Evolutionary conservation across 495 filamentous ascomycete species (phyloP).

Genomic region (Daldinia bambusicola): DNA sequence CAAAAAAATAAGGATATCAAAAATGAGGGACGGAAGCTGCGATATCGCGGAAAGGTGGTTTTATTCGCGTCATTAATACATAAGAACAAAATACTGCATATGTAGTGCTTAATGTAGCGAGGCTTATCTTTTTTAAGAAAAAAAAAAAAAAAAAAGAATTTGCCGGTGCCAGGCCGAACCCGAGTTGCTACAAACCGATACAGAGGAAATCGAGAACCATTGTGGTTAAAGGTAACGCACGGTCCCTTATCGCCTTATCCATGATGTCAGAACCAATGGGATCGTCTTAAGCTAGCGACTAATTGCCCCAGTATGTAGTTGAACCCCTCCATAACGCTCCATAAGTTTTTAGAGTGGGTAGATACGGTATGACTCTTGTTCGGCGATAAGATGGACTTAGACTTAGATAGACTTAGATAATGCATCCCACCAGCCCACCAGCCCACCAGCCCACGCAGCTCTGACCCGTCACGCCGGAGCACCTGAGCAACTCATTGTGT

Average conservation of each 20-base stretch:
- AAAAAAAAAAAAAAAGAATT: constrained; percentile 6
- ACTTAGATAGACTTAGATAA: constrained; percentile 28
- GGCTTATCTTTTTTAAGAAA: constrained; percentile 27
- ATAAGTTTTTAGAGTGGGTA: background rate
- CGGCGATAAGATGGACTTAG: constrained; percentile 44
- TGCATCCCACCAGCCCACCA: too few species aligned
- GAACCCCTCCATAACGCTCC: background rate
- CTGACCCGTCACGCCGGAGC: constrained; percentile 8
- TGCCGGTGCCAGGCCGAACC: constrained; percentile 32
- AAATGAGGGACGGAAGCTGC: constrained; percentile 2
- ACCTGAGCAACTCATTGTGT: constrained; percentile 8
- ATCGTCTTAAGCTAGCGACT: constrained; percentile 9
- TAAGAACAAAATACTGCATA: background rate
- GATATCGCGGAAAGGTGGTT: constrained; percentile 18
- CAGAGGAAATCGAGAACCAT: constrained; percentile 26
- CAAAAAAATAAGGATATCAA: constrained; percentile 14
- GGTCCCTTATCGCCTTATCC: constrained; percentile 17
- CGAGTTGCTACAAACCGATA: constrained; percentile 29
- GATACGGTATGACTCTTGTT: background rate
- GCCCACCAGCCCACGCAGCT: too few species aligned
- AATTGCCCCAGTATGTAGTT: background rate
- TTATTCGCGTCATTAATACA: constrained; percentile 41
- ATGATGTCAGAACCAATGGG: constrained; percentile 48
- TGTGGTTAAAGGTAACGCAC: background rate
- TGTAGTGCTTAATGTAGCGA: background rate